Base-by-base conservation (phyloP, 306 rosid genomes). In the Sicyos edulis region DNA sequence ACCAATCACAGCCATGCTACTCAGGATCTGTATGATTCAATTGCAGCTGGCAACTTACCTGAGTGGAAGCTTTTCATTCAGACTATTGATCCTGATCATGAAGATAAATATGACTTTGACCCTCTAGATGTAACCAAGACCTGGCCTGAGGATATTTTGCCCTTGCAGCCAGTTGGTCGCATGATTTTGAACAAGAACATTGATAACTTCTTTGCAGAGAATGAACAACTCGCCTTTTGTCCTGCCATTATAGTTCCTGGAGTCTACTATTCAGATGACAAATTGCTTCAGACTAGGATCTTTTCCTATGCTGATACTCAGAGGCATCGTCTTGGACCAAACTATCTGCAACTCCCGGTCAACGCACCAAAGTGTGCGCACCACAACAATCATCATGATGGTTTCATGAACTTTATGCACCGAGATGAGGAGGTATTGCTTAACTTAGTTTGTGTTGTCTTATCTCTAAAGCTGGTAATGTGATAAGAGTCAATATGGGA, bases 261-360 rank as follows among this genome's bases (percentile, higher is more conserved):
- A 70, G 59, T 92, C 56, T 80, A 86, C 74, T 90, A 88, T 80
- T 92, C 98, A 4, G 91, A 92, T 74, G 98, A 90, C 76, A 92
- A 90, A 86, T 70, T 92, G 86, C 96, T 92, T 84, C 98, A 90
- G 76, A 83, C 90, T 61, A 87, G 96, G 57, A 78, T 92, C 78
- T 92, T 92, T 84, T 85, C 98, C 29, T 92, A 92, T 77, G 1
- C 96, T 72, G 98, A 90, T 80, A 84, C 96, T 37, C 96, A 92
- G 84, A 84, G 98, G 78, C 98, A 92, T 80, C 95, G 98, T 72
- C 96, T 92, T 67, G 98, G 98, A 72, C 98, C 98, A 37, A 92
- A 92, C 85, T 92, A 92, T 76, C 86, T 92, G 84, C 96, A 84
- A 70, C 92, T 92, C 81, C 98, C 98, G 51, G 90, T 59, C 24